Evolutionary conservation across 2,329 filamentous ascomycete genomes (phyloP), one percentile per base, ranked within the genome.

Genomic region (Fusarium heterosporum): DNA sequence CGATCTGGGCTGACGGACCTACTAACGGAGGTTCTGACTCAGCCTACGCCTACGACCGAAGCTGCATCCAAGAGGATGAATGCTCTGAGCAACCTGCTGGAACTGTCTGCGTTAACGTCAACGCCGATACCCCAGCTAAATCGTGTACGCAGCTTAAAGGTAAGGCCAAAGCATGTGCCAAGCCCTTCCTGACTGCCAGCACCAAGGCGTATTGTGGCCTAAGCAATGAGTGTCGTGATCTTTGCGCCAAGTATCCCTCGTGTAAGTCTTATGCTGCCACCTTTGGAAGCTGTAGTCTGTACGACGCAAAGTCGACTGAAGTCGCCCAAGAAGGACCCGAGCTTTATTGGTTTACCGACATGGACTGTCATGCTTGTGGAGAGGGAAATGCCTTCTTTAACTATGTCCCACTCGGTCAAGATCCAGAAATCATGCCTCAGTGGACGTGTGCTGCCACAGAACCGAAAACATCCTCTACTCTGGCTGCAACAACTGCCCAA

Each of bases 251-350:
- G 36, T 56, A 71, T 9, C 61, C 69, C 1, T 66, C 55, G 2
- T 71, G 68, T 34, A 71, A 71, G 42, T 71, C 69, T n/a, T 71
- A 68, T 40, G 60, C 55, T 2, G 54, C 62, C 22, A 64, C 66
- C 2, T 66, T 55, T 38, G 55, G 57, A 0, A 64, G 64, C 19
- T 70, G 68, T n/a, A 66, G 50, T 1, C 26, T 71, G 2, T 70
- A 66, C 11, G 10, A 68, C 2, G 64, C 57, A 2, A 54, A 56
- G 2, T 53, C 68, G 1, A 66, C 68, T 10, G 54, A 70, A 29
- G 52, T 69, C 11, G 68, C 64, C 6, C 46, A 58, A 3, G 32
- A 48, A 5, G 40, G 61, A 1, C n/a, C 29, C 16, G 51, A 62
- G 5, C 14, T 51, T 40, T 53, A 26, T 14, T 43, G 29, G 36